A percentile compares a stretch with the other conserved stretches of the same genome.
Conservation (phyloP, 2,329 filamentous ascomycete species). For the Colletotrichum higginsianum region DNA sequence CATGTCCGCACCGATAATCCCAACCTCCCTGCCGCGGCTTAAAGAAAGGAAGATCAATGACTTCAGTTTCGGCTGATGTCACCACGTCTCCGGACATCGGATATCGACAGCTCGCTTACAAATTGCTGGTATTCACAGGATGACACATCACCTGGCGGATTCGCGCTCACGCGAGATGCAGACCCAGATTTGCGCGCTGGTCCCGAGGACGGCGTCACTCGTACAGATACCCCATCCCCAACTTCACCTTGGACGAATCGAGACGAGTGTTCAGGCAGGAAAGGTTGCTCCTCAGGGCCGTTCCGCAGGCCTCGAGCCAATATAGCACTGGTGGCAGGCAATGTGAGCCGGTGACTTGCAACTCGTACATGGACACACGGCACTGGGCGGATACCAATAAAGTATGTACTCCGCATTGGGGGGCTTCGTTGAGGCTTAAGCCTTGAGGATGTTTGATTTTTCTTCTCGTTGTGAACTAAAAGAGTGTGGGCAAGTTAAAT, state of each 20-base stretch:
- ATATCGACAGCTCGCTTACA: slow-evolving; percentile 6
- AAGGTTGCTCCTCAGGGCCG: slow-evolving; percentile 24
- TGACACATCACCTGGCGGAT: slow-evolving; percentile 24
- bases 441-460: slow-evolving; percentile 23
- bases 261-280: neutral
- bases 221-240: slow-evolving; percentile 6
- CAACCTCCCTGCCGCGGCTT: slow-evolving; percentile 7
- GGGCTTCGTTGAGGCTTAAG: slow-evolving; percentile 8
- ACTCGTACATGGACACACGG: slow-evolving; percentile 4
- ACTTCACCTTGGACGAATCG: slow-evolving; percentile 17
- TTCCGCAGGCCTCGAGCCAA: slow-evolving; percentile 35
- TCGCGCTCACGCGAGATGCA: slow-evolving; percentile 1
- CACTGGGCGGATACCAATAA: slow-evolving; percentile 33
- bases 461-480: slow-evolving; percentile 7
- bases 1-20: slow-evolving; percentile 19
- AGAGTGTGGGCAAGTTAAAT: slow-evolving; percentile 24
- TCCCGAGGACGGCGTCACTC: slow-evolving; percentile 21
- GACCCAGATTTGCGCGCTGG: slow-evolving; percentile 5
- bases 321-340: slow-evolving; percentile 20
- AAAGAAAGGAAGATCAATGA: slow-evolving; percentile 1
- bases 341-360: slow-evolving; percentile 10
- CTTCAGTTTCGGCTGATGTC: slow-evolving; percentile 31
- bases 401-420: slow-evolving; percentile 27
- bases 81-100: slow-evolving; percentile 9
- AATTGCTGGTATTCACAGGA: neutral